Evolutionary conservation across 345 rosid genomes (phyloP).

Genomic region (Eucalyptus sp.): DNA sequence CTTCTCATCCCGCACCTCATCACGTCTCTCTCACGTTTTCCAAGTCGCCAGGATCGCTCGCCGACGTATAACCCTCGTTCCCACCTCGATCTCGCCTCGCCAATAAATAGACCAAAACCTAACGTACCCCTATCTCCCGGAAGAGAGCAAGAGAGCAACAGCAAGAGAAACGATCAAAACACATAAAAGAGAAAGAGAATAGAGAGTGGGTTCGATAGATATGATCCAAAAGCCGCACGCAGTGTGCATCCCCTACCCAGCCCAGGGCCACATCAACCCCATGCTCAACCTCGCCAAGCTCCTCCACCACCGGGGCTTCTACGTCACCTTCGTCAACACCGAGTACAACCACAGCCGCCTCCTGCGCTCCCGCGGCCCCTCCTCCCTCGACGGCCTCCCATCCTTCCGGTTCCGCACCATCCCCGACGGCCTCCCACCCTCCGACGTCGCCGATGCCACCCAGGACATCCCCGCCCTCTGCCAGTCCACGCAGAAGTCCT

Average conservation of each 20-base stretch:
- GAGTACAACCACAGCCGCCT: constrained; percentile 37
- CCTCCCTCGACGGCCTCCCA: constrained; percentile 21
- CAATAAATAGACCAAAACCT: not conserved
- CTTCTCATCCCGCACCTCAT: not conserved
- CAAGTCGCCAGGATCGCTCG: not conserved
- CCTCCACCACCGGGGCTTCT: constrained; percentile 30
- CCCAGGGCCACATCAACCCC: constrained; percentile 51
- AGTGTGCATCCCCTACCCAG: constrained; percentile 43
- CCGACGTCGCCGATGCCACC: constrained; percentile 15
- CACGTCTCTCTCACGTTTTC: not conserved
- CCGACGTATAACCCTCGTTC: not conserved
- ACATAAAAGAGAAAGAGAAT: not conserved
- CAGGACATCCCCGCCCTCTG: constrained; percentile 34
- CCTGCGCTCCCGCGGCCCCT: constrained; percentile 17
- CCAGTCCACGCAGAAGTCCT: constrained; percentile 10
- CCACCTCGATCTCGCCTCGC: not conserved
- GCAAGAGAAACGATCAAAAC: no score
- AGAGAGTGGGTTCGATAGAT: not conserved
- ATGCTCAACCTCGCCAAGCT: constrained; percentile 43
- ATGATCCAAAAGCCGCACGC: constrained; percentile 17
- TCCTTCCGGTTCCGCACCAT: constrained; percentile 27
- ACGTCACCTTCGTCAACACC: constrained; percentile 43
- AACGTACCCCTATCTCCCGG: not conserved
- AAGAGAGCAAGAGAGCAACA: no score
- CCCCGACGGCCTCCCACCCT: constrained; percentile 36